These are phyloP conservation scores for Pseudopithomyces maydicus DNA, from an alignment of 2,329 filamentous ascomycete genomes.

Conservation along the genomic window DNA sequence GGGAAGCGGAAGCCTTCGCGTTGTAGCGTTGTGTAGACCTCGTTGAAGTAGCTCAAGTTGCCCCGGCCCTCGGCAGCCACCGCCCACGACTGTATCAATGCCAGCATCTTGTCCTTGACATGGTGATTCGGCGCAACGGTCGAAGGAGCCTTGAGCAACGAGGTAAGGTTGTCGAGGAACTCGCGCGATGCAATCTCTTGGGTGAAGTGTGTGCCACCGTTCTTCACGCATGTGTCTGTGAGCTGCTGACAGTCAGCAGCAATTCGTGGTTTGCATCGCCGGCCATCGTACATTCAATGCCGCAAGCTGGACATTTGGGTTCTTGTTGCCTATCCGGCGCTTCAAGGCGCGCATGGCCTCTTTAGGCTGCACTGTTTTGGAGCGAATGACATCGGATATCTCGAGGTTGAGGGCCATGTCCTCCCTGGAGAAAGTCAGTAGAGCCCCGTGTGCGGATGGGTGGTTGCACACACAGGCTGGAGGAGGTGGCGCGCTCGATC, in stretches of 20 bases:
- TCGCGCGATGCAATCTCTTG: conserved; percentile 93
- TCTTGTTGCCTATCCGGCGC: conserved; percentile 92
- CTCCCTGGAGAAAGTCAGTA: conserved; percentile 63
- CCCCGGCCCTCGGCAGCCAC: conserved; percentile 83
- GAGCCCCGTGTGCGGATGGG: not conserved
- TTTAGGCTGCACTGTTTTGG: conserved; percentile 95
- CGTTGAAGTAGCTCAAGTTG: conserved; percentile 83
- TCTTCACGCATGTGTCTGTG: conserved; percentile 98
- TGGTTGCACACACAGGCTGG: conserved; percentile 73
- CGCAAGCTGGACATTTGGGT: conserved; percentile 94
- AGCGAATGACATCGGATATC: conserved; percentile 96
- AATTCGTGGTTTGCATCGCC: not conserved
- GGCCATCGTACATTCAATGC: conserved; percentile 76
- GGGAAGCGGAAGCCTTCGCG: conserved; percentile 88
- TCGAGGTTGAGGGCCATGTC: conserved; percentile 97
- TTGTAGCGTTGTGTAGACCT: conserved; percentile 83
- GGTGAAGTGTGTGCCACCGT: conserved; percentile 94
- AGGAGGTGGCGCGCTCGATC: conserved; percentile 92
- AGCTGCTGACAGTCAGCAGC: conserved; percentile 59
- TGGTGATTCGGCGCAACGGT: conserved; percentile 77
- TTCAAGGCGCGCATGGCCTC: conserved; percentile 98
- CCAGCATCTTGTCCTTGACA: conserved; percentile 87
- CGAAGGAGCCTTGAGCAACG: conserved; percentile 81
- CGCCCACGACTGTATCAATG: conserved; percentile 93
- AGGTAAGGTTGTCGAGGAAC: conserved; percentile 97